A percentile compares a stretch with the other conserved stretches of the same genome.
phyloP scores from a whole-genome alignment of 2,329 filamentous ascomycete species.

The Colletotrichum sp. region DNA sequence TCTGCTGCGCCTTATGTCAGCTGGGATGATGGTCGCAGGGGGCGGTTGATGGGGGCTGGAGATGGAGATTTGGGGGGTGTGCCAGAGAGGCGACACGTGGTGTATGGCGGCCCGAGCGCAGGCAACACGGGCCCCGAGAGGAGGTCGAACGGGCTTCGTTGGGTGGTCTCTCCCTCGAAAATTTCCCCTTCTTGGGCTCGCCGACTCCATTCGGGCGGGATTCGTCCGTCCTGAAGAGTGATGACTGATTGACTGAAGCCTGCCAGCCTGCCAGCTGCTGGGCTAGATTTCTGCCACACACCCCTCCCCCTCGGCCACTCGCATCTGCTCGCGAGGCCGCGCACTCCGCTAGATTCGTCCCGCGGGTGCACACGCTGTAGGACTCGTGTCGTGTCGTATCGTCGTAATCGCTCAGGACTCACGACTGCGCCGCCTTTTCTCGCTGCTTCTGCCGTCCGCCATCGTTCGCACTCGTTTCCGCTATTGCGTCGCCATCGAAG shows the following conservation, averaged over 20 bases:
- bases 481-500: not conserved
- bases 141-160: not conserved
- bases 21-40: not conserved
- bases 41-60: not conserved
- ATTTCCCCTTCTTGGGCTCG: not conserved
- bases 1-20: slow-evolving; percentile 13
- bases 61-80: not conserved
- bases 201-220: slow-evolving; percentile 1
- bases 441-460: not conserved
- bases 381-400: slow-evolving; percentile 15
- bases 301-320: slow-evolving; percentile 1
- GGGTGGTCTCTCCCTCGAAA: not conserved
- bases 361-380: not conserved
- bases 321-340: slow-evolving; percentile 8
- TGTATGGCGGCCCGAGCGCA: not conserved
- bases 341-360: not conserved
- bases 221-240: not conserved
- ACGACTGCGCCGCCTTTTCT: not conserved
- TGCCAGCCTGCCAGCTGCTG: not conserved
- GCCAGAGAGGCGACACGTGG: slow-evolving; percentile 3
- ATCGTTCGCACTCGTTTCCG: not conserved
- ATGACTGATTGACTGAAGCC: not conserved
- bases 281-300: not conserved
- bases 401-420: slow-evolving; percentile 7
- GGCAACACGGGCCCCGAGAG: not conserved